phyloP scores from a whole-genome alignment of 331 rosid species.

The Spiraea crenata region DNA sequence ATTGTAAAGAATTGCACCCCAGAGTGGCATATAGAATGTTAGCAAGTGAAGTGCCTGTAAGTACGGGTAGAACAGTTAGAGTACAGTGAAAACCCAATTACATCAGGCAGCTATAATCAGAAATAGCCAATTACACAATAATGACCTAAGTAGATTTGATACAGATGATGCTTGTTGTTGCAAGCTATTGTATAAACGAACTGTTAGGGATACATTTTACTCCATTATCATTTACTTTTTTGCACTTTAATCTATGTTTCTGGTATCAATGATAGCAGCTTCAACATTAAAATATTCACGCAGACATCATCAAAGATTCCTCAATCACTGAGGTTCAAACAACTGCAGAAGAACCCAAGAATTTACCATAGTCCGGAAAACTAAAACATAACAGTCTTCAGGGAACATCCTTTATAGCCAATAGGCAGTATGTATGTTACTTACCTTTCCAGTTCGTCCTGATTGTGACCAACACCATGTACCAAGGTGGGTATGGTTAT shows the following conservation, averaged over 20 bases:
- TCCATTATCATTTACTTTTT: not conserved
- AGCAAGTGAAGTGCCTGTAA: conserved; percentile 88
- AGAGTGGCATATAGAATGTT: conserved; percentile 89
- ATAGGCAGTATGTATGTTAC: conserved; percentile 9
- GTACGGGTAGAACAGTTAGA: conserved; percentile 24
- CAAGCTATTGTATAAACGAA: not conserved
- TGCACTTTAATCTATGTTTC: conserved; percentile 14
- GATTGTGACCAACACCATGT: conserved; percentile 86
- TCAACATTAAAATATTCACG: conserved; percentile 9
- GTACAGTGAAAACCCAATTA: conserved; percentile 3
- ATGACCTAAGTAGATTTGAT: not conserved
- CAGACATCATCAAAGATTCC: not conserved
- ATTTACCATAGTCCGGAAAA: conserved; percentile 3
- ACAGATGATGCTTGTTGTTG: conserved; percentile 6
- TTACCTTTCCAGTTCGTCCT: conserved; percentile 86
- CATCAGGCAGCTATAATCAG: not conserved
- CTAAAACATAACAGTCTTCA: conserved; percentile 2
- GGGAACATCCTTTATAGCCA: conserved; percentile 7
- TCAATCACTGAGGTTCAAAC: not conserved
- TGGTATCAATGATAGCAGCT: conserved; percentile 16
- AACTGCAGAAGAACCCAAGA: not conserved
- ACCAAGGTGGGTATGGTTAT: conserved; percentile 77
- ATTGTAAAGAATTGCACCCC: conserved; percentile 98
- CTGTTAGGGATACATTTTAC: not conserved
- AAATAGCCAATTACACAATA: not conserved